These are phyloP conservation scores for Colletotrichum chlorophyti DNA, from an alignment of 2,329 filamentous ascomycete genomes.

Conservation along the genomic window DNA sequence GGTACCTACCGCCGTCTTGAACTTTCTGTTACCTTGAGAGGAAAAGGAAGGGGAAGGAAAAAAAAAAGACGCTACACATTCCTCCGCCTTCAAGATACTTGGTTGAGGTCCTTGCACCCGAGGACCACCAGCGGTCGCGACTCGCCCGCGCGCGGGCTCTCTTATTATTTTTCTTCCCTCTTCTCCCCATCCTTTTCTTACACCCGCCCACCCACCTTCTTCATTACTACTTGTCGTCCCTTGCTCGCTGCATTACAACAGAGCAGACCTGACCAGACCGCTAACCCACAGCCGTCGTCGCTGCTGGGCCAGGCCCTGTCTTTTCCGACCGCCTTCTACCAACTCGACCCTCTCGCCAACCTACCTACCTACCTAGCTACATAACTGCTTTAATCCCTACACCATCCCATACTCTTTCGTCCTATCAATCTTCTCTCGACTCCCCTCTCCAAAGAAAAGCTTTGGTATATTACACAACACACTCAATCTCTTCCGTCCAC, in stretches of 20 bases:
- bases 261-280: conserved; percentile 15
- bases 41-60: too few species aligned
- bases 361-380: conserved; percentile 2
- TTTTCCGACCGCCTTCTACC: conserved; percentile 1
- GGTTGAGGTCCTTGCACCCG: conserved; percentile 22
- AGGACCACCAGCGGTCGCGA: conserved; percentile 6
- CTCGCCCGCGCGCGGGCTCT: conserved; percentile 5
- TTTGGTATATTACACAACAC: background rate
- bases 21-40: too few species aligned
- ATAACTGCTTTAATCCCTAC: conserved; percentile 28
- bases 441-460: conserved; percentile 16
- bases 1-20: too few species aligned
- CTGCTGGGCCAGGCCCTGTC: background rate
- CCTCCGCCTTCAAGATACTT: conserved; percentile 15
- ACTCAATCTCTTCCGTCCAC: background rate
- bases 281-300: conserved; percentile 6
- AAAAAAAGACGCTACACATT: conserved; percentile 29
- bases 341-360: background rate
- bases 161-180: background rate
- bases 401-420: conserved; percentile 20
- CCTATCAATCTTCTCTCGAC: conserved; percentile 12
- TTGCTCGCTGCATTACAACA: background rate
- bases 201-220: conserved; percentile 1
- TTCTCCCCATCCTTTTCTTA: conserved; percentile 2
- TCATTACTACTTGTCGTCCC: background rate